Evolutionary conservation across 2,329 filamentous ascomycete genomes (phyloP).

Genomic region (Endocalyx cinctus): DNA sequence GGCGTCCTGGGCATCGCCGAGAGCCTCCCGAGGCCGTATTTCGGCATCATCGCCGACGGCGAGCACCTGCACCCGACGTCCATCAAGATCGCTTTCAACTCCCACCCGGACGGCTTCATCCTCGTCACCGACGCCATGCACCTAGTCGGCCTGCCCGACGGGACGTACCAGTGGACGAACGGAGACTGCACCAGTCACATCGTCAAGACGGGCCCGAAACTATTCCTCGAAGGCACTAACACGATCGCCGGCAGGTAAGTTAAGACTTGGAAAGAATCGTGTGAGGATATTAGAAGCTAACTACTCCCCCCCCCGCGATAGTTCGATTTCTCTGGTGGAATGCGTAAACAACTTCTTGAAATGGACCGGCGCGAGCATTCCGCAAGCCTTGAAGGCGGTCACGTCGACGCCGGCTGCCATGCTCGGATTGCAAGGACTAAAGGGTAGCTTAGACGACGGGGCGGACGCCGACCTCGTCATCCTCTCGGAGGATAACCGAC

Average conservation of each 20-base stretch:
- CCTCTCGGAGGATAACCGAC: constrained; percentile 49
- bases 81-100: constrained; percentile 83
- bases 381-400: constrained; percentile 66
- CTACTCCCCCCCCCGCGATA: constrained; percentile 22
- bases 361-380: constrained; percentile 66
- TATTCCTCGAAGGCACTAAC: constrained; percentile 74
- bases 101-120: constrained; percentile 79
- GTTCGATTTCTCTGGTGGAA: constrained; percentile 69
- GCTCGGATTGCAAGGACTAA: constrained; percentile 62
- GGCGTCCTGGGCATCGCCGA: constrained; percentile 71
- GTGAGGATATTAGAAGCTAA: neutral
- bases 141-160: constrained; percentile 77
- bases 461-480: constrained; percentile 68
- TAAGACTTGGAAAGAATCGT: constrained; percentile 1
- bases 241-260: constrained; percentile 72
- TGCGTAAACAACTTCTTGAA: constrained; percentile 77
- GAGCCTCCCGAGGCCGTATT: constrained; percentile 62
- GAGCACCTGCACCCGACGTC: constrained; percentile 86
- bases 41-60: constrained; percentile 85
- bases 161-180: constrained; percentile 82
- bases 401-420: constrained; percentile 74
- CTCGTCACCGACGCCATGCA: constrained; percentile 93
- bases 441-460: constrained; percentile 60
- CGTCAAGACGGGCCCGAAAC: constrained; percentile 65
- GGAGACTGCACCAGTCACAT: constrained; percentile 53